Conservation (phyloP, 257 asterid species). For the Sherardia arvensis region DNA sequence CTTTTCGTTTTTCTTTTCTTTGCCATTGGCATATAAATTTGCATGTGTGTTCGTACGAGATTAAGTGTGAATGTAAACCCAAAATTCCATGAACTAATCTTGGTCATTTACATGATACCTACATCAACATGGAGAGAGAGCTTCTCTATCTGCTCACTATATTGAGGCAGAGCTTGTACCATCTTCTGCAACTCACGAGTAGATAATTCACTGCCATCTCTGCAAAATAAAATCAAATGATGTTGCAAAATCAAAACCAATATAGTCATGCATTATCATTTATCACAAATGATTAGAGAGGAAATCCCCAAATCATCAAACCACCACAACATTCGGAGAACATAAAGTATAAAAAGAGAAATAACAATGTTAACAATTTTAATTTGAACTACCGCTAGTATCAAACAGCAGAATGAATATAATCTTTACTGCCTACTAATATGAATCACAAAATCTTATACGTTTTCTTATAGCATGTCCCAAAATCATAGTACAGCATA, state of each 20-base stretch:
- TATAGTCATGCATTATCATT: background rate
- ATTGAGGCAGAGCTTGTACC: conserved; percentile 99
- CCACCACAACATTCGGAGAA: background rate
- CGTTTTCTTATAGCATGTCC: no score
- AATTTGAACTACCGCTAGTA: background rate
- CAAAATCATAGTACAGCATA: background rate
- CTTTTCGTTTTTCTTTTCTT: background rate
- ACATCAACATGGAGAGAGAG: conserved; percentile 99
- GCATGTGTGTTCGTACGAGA: background rate
- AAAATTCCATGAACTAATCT: background rate
- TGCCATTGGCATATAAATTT: background rate
- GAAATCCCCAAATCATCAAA: background rate
- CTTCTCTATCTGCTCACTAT: conserved; percentile 97
- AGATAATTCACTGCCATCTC: conserved; percentile 76
- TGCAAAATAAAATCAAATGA: conserved; percentile 24
- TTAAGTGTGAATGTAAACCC: background rate
- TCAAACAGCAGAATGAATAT: background rate
- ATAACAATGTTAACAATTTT: background rate
- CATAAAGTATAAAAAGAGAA: background rate
- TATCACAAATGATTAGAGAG: background rate
- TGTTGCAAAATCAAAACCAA: background rate
- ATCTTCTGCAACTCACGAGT: conserved; percentile 96
- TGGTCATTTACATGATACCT: conserved; percentile 35
- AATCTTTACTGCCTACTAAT: background rate
- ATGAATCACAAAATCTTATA: background rate